Evolutionary conservation across 768 basidiomycete genomes (phyloP), one percentile per base, ranked within the genome.

Genomic region (Calocybe indica): DNA sequence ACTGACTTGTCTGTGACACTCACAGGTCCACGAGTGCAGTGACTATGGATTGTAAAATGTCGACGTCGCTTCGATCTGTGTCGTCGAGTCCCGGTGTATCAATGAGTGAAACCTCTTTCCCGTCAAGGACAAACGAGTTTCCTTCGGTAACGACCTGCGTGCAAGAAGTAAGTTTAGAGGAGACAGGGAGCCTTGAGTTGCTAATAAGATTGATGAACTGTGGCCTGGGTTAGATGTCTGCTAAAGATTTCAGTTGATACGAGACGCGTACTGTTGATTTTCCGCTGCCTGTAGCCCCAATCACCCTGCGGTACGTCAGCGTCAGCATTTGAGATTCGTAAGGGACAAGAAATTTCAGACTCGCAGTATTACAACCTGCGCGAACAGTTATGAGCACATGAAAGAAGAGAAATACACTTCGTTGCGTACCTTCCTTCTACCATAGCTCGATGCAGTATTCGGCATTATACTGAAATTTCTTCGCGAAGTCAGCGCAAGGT

Each of bases 121-220:
- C 14, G 14, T 43, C 41, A 30, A 43, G 14, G 29, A n/a, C 29
- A 28, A 43, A 43, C 13, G 22, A 7, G n/a, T n/a, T 11, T 15
- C 14, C 29, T 30, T 43, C 12, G 8, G 22, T n/a, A 8, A 43
- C 41, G 6, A 22, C 12, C 31, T 43, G 41, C 13, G 41, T 43
- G 14, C 41, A 43, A 7, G 41, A 43, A n/a, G 14, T 30, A n/a
- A 43, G 29, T 7, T 30, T n/a, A 30, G n/a, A 15, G n/a, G 41
- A 43, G 14, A 43, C 41, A 2, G 6, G 14, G n/a, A 43, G 41
- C 29, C n/a, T 30, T 6, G 41, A 43, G 1, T 30, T 6, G 29
- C 41, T 43, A 11, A 43, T 7, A 43, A 43, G 41, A 30, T 43
- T 43, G 14, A 43, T 43, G 29, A 43, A 43, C 41, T 43, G 14